Base-by-base conservation (phyloP, 2,329 filamentous ascomycete species). In the Fusarium veterinarium region DNA sequence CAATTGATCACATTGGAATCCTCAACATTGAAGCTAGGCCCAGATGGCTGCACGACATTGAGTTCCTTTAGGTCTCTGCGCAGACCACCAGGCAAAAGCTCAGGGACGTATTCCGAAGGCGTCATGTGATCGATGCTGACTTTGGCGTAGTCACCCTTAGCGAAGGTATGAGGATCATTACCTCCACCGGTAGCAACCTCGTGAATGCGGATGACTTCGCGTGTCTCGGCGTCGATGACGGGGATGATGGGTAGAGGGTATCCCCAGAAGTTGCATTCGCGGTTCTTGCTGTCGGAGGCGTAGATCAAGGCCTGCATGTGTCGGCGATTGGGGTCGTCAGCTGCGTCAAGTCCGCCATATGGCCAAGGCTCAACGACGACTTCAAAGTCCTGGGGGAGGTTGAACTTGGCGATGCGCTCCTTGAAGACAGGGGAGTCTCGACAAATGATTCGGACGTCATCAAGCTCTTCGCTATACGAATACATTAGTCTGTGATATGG, bases 51-150 rank as follows among this genome's bases (percentile, higher is more conserved):
- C 10, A 78, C 64, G 0, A 83, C 77, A 5, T 90, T 88, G 71
- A 92, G 82, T 2, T 89, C 89, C 81, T 91, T 92, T 19, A 89
- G 74, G 51, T 88, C 86, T 67, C 84, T 83, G 9, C 87, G 78
- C 3, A 81, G 80, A 4, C 85, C 84, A 55, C 65, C 79, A 45
- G 73, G 80, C 37, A 73, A 83, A 75, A 72, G 86, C 76, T 85
- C 83, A 0, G 83, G 83, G 3, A 83, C 77, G 23, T 85, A 85
- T 64, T 84, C 83, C 3, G 80, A 81, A 19, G 12, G 78, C 35
- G 2, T 53, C 71, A 4, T 57, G 33, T 4, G 63, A 35, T 76
- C 72, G 0, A 75, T 74, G 25, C 57, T 66, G 8, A 66, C 77
- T 52, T 52, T 37, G 6, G 48, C 31, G 12, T 37, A 52, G 3